Conservation (phyloP, 306 rosid genomes). For the Cicer bijugum region DNA sequence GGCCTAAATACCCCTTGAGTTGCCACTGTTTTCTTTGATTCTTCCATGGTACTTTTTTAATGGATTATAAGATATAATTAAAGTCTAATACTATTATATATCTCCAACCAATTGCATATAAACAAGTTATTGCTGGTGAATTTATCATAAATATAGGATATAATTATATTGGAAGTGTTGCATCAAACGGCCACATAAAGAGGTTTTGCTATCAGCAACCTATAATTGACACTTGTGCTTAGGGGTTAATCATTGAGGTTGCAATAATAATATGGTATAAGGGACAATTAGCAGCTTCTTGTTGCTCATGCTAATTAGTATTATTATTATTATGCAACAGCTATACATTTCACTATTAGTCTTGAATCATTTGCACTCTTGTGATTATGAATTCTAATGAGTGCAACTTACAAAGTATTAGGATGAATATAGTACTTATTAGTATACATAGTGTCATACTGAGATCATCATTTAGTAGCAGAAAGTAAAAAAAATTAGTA, state of each 20-base stretch:
- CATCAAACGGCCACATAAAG: conserved; percentile 21
- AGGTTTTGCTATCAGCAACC: conserved; percentile 35
- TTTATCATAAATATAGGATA: conserved; percentile 17
- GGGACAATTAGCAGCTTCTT: conserved; percentile 24
- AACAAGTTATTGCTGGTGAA: neutral
- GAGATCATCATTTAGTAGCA: conserved; percentile 22
- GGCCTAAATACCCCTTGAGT: neutral
- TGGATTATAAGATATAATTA: neutral
- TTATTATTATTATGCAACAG: conserved; percentile 27
- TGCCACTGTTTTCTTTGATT: neutral
- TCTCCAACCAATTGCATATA: conserved; percentile 9
- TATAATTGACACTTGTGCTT: conserved; percentile 41
- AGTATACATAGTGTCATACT: neutral
- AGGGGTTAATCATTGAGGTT: conserved; percentile 40
- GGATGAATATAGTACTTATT: neutral
- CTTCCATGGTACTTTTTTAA: conserved; percentile 9
- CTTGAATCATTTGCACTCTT: neutral
- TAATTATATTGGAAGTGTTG: conserved; percentile 11
- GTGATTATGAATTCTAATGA: conserved; percentile 4
- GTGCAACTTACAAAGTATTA: conserved; percentile 8
- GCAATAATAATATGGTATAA: neutral
- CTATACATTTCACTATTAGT: neutral
- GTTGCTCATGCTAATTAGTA: conserved; percentile 13
- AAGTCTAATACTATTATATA: neutral
- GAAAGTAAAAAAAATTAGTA: conserved; percentile 3